These are phyloP conservation scores for Phylloporus scabripes DNA, from an alignment of 768 basidiomycete species.

Conservation along the genomic window DNA sequence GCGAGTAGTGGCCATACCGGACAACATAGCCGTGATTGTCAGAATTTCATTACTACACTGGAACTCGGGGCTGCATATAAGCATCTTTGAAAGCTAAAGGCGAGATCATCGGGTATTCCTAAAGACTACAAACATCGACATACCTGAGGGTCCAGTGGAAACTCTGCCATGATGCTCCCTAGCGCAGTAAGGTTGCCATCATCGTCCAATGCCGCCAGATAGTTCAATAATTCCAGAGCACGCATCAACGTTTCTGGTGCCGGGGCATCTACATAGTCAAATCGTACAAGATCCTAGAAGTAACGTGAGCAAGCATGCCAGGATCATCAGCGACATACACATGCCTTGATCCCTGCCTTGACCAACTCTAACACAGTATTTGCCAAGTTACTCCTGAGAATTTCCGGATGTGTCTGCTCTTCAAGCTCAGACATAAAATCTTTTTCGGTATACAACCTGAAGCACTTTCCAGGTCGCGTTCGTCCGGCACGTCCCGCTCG, in stretches of 20 bases:
- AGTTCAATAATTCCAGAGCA: slow-evolving; percentile 90
- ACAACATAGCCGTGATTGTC: slow-evolving; percentile 94
- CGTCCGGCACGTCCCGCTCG: slow-evolving; percentile 94
- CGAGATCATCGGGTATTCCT: neutral
- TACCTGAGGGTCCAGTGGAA: slow-evolving; percentile 97
- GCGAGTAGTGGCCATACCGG: slow-evolving; percentile 46
- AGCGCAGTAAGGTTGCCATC: slow-evolving; percentile 86
- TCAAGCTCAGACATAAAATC: slow-evolving; percentile 95
- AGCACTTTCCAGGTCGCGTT: slow-evolving; percentile 95
- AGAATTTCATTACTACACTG: slow-evolving; percentile 94
- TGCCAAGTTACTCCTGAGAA: slow-evolving; percentile 86
- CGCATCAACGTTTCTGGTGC: slow-evolving; percentile 97
- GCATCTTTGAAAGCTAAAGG: slow-evolving; percentile 74
- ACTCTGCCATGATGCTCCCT: slow-evolving; percentile 93
- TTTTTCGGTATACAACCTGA: slow-evolving; percentile 93
- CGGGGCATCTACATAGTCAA: slow-evolving; percentile 90
- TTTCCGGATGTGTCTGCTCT: slow-evolving; percentile 97
- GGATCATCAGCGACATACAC: neutral
- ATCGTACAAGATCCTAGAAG: slow-evolving; percentile 66
- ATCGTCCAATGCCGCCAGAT: slow-evolving; percentile 87
- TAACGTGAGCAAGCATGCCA: neutral
- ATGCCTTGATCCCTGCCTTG: slow-evolving; percentile 86
- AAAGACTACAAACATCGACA: slow-evolving; percentile 6
- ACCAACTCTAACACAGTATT: slow-evolving; percentile 91
- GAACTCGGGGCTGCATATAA: slow-evolving; percentile 92